Conservation (phyloP, 2,329 filamentous ascomycete genomes). For the Setomelanomma holmii region DNA sequence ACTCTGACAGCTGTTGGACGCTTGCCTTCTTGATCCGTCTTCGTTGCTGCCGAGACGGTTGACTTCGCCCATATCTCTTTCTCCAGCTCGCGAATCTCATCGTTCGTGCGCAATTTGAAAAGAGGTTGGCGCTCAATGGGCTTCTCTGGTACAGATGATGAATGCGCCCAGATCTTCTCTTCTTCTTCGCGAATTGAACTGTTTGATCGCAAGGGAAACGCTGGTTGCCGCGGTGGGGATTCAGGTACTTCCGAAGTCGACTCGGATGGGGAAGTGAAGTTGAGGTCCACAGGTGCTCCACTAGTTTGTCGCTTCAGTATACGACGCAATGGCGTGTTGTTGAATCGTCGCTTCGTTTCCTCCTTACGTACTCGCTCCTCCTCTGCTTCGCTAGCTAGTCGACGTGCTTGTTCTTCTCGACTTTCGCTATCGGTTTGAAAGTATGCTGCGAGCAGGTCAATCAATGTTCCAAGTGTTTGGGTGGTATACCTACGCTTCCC, state of each 20-base stretch:
- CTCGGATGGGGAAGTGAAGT: not conserved
- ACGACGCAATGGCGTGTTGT: conserved; percentile 18
- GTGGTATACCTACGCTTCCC: conserved; percentile 12
- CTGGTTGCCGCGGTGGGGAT: not conserved
- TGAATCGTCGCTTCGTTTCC: conserved; percentile 12
- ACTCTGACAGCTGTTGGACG: not conserved
- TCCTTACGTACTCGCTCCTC: conserved; percentile 2
- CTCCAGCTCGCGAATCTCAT: not conserved
- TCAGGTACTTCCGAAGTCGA: not conserved
- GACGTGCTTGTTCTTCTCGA: conserved; percentile 1
- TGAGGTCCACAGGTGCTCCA: not conserved
- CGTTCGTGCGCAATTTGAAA: not conserved
- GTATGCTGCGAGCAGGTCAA: conserved; percentile 10
- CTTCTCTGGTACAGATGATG: not conserved
- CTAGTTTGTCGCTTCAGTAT: conserved; percentile 11
- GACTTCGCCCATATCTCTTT: not conserved
- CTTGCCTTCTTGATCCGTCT: not conserved
- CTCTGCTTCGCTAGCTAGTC: conserved; percentile 6
- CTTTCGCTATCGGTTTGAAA: conserved; percentile 13
- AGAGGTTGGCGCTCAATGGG: not conserved
- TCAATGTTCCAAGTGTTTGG: not conserved
- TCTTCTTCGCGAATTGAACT: not conserved
- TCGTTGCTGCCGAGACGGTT: not conserved
- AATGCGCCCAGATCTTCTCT: not conserved
- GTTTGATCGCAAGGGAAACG: not conserved